Evolutionary conservation across 805 yeast genomes (phyloP).

Genomic region (Candida sithepensis): DNA sequence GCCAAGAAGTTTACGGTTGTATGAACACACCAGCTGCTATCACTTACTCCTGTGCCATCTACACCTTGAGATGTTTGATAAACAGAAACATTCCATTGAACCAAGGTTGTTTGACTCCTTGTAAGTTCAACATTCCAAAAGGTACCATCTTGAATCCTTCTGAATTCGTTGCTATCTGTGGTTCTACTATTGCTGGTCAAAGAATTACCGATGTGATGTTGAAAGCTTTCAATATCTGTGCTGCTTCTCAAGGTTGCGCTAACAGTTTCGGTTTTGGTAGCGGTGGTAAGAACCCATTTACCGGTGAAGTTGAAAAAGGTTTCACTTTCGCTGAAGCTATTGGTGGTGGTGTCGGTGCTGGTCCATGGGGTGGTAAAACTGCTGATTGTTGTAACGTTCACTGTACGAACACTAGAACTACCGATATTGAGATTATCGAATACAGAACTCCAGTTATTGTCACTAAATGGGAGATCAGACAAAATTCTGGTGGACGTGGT

Average conservation of each 20-base stretch:
- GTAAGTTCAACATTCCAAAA: constrained; percentile 33
- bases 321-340: constrained; percentile 54
- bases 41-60: constrained; percentile 50
- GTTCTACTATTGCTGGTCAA: constrained; percentile 56
- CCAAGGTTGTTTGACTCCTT: constrained; percentile 49
- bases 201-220: constrained; percentile 51
- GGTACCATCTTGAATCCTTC: constrained; percentile 33
- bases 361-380: constrained; percentile 39
- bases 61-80: constrained; percentile 48
- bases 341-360: constrained; percentile 54
- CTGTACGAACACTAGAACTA: constrained; percentile 51
- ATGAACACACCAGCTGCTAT: constrained; percentile 55
- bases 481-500: constrained; percentile 48
- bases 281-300: constrained; percentile 36
- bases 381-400: constrained; percentile 49
- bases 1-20: constrained; percentile 48
- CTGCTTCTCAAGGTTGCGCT: constrained; percentile 58
- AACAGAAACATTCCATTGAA: constrained; percentile 52
- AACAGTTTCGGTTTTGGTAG: constrained; percentile 56
- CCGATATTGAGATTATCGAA: constrained; percentile 53
- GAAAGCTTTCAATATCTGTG: constrained; percentile 52
- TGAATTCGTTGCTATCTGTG: constrained; percentile 51
- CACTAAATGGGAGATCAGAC: constrained; percentile 40
- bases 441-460: constrained; percentile 48
- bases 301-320: constrained; percentile 39